Evolutionary conservation across 768 basidiomycete species (phyloP), one percentile per base, ranked within the genome.

Genomic region (Termitomyces sp.): DNA sequence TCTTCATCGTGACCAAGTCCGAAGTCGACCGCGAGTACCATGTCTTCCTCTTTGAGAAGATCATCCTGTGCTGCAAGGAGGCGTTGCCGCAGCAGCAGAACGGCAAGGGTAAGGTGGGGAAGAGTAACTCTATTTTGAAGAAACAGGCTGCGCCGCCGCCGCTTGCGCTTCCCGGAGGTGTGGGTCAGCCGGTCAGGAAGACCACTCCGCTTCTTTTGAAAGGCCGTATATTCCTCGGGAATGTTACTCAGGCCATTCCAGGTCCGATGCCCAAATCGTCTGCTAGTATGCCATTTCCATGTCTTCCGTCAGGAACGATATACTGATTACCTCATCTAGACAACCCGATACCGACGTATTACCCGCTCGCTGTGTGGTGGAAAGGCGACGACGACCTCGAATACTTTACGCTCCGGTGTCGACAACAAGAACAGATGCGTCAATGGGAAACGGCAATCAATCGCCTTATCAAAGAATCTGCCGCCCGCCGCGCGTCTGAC

Each of bases 61-160:
- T 99, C 72, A 94, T 99, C 63, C 82, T 98, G 22, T 99, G 97
- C 73, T 98, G 97, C 79, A 98, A 98, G 71, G 97, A 98, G 70
- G 88, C 89, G 6, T 68, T 79, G 16, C 78, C 79, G 5, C 78
- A 79, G 6, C 77, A 81, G 12, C 76, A 79, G 36, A 84, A 80
- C 60, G 79, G 81, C 24, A 82, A 80, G 41, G 85, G 83, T 71
- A 91, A 92, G 72, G 76, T 76, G 39, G 78, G 80, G 63, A 98
- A 98, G 79, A 94, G 81, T 67, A 90, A 91, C 56, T 92, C 92
- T 7, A 84, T 98, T 50, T 71, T 97, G 59, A 93, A 95, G 79
- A 96, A 94, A 72, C 88, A 89, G 61, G 71, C 76, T 24, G 72
- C 76, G 5, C 77, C 80, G 46, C 72, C 77, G 36, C 71, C 80